Evolutionary conservation across 805 yeast genomes (phyloP).

Genomic region (Metschnikowia chrysomelidarum): DNA sequence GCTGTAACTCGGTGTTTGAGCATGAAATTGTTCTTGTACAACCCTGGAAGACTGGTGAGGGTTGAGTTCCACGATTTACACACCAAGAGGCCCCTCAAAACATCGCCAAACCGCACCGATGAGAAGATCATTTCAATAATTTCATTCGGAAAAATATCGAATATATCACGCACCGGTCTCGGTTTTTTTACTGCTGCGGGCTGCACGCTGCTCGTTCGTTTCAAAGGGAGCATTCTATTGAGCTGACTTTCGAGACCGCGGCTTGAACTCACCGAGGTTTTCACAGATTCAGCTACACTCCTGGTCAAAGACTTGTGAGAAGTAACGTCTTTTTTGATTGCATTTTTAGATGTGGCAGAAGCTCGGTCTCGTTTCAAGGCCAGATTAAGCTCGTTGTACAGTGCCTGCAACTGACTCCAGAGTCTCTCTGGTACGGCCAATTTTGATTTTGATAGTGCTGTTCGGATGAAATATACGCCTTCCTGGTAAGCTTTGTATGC

Average conservation of each 20-base stretch:
- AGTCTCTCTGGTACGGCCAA: slow-evolving; percentile 34
- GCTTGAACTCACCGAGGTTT: no score
- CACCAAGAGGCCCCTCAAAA: slow-evolving; percentile 33
- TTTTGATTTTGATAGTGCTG: slow-evolving; percentile 25
- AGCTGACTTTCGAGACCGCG: slow-evolving; percentile 12
- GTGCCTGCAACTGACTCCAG: slow-evolving; percentile 24
- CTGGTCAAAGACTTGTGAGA: no score
- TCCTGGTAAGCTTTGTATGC: slow-evolving; percentile 36
- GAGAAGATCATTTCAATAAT: slow-evolving; percentile 28
- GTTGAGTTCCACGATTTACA: slow-evolving; percentile 32
- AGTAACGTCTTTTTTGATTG: no score
- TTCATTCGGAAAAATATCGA: slow-evolving; percentile 30
- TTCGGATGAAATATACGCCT: slow-evolving; percentile 39
- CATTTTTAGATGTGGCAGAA: background rate
- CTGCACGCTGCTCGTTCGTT: slow-evolving; percentile 11
- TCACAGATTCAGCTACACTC: no score
- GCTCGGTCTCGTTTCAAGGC: slow-evolving; percentile 19
- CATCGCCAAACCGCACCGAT: slow-evolving; percentile 19
- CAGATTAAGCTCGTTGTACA: slow-evolving; percentile 24
- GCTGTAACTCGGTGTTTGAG: slow-evolving; percentile 27
- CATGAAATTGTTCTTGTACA: slow-evolving; percentile 23
- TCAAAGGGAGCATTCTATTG: slow-evolving; percentile 22
- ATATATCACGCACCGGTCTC: slow-evolving; percentile 23
- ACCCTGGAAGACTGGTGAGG: slow-evolving; percentile 25
- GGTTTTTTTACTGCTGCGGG: slow-evolving; percentile 1